Evolutionary conservation across 495 filamentous ascomycete genomes (phyloP), one percentile per base, ranked within the genome.

Genomic region (Hyaloscypha bicolor): DNA sequence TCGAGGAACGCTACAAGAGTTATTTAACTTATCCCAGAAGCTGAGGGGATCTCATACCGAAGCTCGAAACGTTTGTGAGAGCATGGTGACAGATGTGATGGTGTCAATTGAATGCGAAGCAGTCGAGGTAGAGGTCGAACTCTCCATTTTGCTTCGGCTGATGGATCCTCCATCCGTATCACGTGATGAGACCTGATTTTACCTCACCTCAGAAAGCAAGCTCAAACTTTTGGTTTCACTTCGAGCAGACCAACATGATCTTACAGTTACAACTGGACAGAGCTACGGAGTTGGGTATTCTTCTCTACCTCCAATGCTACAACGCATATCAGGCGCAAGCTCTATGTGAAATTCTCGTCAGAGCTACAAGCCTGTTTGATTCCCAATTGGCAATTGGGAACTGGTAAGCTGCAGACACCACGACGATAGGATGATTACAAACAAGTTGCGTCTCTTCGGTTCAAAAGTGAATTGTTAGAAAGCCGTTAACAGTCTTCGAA

Each of bases 1-100:
- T 79, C 80, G 90, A 82, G 79, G 91, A 90, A 87, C 93, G 93
- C 93, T 93, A 82, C 72, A 77, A 82, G 72, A 62, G 59, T 72
- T 57, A 69, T 73, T 67, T 65, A 65, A 69, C 70, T 72, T 68
- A 48, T 53, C 55, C n/a, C 37, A 57, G 52, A 58, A 45, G 65
- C 52, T 72, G 70, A 70, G 70, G 52, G 61, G 58, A 42, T 61
- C 53, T 79, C 84, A 73, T 82, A 91, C 89, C 80, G 87, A 89
- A 75, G 83, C 84, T 80, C 89, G 78, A 78, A 90, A 81, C 78
- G 85, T 82, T 77, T 88, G 85, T 73, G 82, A 81, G 82, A 91
- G 82, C 88, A 91, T 91, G 79, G 80, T 86, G 82, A 72, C 51
- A 51, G 70, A 32, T 21, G 35, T 62, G 57, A 62, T 56, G 61